phyloP scores from a whole-genome alignment of 148 eudicot species.

The Amaranthus hypochondriacus region DNA sequence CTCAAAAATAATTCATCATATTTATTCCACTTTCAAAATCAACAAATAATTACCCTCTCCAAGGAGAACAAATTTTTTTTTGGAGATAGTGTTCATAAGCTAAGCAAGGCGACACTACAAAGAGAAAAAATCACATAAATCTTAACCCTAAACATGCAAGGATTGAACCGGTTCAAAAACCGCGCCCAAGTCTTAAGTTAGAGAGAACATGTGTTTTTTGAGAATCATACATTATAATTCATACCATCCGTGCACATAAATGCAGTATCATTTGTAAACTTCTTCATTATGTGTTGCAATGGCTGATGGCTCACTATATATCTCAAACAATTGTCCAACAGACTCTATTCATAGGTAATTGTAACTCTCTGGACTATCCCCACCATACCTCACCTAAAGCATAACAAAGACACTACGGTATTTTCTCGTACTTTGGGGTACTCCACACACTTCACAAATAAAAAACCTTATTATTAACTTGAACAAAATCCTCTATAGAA shows the following conservation, averaged over 20 bases:
- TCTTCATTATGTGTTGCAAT: background rate
- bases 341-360: background rate
- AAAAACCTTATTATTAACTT: background rate
- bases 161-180: background rate
- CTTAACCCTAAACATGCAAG: background rate
- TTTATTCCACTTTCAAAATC: background rate
- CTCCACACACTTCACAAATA: background rate
- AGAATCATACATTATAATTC: background rate
- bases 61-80: background rate
- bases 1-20: background rate
- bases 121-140: background rate
- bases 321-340: background rate
- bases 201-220: no score
- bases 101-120: background rate
- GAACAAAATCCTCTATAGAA: background rate
- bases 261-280: background rate
- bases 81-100: background rate
- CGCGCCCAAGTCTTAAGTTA: background rate
- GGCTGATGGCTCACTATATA: background rate
- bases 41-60: background rate
- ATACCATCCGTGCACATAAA: no score
- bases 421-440: no score
- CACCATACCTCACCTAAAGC: no score
- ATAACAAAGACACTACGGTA: no score
- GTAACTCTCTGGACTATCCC: no score